phyloP scores from a whole-genome alignment of 2,329 filamentous ascomycete species.

The Fusarium nanum region DNA sequence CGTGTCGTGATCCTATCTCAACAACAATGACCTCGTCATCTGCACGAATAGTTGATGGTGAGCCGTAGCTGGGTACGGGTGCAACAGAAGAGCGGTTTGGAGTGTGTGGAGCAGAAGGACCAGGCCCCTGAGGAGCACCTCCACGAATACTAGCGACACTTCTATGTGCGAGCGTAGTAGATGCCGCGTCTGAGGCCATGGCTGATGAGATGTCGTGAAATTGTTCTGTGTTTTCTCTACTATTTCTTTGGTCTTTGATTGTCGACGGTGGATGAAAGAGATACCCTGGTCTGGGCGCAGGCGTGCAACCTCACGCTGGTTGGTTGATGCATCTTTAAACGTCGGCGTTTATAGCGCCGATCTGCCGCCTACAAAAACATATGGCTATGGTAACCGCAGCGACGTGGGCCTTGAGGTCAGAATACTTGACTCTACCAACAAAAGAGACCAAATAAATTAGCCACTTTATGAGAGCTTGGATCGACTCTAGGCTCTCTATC shows the following conservation, averaged over 20 bases:
- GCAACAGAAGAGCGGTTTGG: slow-evolving; percentile 65
- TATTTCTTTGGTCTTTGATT: neutral
- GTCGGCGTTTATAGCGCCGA: slow-evolving; percentile 47
- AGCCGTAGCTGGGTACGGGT: slow-evolving; percentile 67
- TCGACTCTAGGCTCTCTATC: neutral
- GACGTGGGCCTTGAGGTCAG: slow-evolving; percentile 43
- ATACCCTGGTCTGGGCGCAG: slow-evolving; percentile 26
- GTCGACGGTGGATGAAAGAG: slow-evolving; percentile 26
- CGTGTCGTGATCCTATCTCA: slow-evolving; percentile 81
- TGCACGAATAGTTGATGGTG: slow-evolving; percentile 70
- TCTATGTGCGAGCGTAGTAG: slow-evolving; percentile 65
- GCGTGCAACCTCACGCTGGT: slow-evolving; percentile 39
- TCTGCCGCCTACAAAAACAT: slow-evolving; percentile 48
- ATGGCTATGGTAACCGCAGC: slow-evolving; percentile 46
- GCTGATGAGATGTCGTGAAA: neutral
- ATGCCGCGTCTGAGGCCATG: slow-evolving; percentile 60
- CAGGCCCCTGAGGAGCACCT: slow-evolving; percentile 51
- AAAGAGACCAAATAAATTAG: neutral
- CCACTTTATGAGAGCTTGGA: neutral
- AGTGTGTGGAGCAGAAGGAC: slow-evolving; percentile 68
- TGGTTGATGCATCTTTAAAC: slow-evolving; percentile 32
- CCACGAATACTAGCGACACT: slow-evolving; percentile 68
- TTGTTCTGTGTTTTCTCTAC: neutral
- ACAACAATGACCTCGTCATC: slow-evolving; percentile 89
- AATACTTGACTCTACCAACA: neutral